Evolutionary conservation across 2,329 filamentous ascomycete genomes (phyloP), one percentile per base, ranked within the genome.

Genomic region (Diplodia seriata): DNA sequence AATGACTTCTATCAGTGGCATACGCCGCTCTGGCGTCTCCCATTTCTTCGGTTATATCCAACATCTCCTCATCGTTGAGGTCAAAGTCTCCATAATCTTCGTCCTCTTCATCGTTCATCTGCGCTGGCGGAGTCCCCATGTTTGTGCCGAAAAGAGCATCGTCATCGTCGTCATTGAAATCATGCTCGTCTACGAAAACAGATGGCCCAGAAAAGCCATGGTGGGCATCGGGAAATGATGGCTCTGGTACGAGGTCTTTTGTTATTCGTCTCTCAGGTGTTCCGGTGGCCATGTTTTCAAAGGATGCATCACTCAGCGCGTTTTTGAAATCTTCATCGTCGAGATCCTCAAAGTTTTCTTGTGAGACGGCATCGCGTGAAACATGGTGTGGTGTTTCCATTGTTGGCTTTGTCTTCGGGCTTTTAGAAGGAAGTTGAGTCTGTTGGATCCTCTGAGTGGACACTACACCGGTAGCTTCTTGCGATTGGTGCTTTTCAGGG

Each of bases 31-130:
- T 77, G 56, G 74, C 71, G 38, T 79, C 12, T 79, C 66, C 81
- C 50, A 82, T 73, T 62, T 81, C 77, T 50, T 79, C 77, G 11
- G 81, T 78, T 51, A 81, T 72, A 65, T 83, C 76, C 29, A 83
- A 74, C 70, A 83, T 77, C 18, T 74, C 74, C 18, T 67, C 55
- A 8, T 67, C 66, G 20, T 67, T 29, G n/a, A 68, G 74, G 9
- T 70, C 55, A 26, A 62, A 31, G 11, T 55, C 55, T 20, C 50
- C 55, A 18, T 31, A 62, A 20, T 67, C 74, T 14, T 63, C 59
- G 11, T 62, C 57, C 9, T 76, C 72, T 29, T 75, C 72, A 29
- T 74, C 69, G 18, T 71, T 53, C 31, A 69, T 67, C 26, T 69
- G 71, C 15, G 71, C 67, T 14, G 77, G 77, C 29, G 78, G 77